phyloP scores from a whole-genome alignment of 768 basidiomycete species.

The Boletales sp. region DNA sequence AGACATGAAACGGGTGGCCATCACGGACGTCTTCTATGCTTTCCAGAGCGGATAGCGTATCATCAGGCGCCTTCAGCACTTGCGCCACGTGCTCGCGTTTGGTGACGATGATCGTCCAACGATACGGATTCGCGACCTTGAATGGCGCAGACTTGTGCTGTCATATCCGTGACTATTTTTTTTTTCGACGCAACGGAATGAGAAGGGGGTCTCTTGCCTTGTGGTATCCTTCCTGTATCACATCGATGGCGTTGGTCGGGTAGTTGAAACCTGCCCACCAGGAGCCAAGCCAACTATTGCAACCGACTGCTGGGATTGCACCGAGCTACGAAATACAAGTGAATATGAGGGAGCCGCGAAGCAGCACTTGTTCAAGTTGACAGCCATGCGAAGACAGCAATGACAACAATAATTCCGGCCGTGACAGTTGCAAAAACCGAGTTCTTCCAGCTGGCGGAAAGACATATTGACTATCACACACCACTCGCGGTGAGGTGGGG shows the following conservation, averaged over 20 bases:
- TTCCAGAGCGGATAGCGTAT: slow-evolving; percentile 26
- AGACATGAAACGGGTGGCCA: no score
- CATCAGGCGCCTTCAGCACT: slow-evolving; percentile 36
- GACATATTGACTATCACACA: no score
- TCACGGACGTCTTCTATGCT: slow-evolving; percentile 30
- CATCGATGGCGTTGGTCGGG: slow-evolving; percentile 11
- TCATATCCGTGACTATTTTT: neutral
- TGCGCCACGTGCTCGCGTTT: slow-evolving; percentile 35
- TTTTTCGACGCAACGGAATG: neutral
- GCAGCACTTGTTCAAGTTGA: no score
- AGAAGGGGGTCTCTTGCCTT: slow-evolving; percentile 15
- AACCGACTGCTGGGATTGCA: slow-evolving; percentile 27
- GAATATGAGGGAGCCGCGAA: no score
- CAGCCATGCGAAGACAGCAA: no score
- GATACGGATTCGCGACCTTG: slow-evolving; percentile 22
- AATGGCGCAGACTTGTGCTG: slow-evolving; percentile 28
- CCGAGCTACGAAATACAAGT: slow-evolving; percentile 10
- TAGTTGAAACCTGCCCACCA: slow-evolving; percentile 21
- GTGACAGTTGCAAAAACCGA: no score
- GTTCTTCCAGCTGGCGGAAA: no score
- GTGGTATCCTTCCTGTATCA: slow-evolving; percentile 30
- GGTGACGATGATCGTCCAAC: slow-evolving; percentile 39
- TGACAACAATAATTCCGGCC: no score
- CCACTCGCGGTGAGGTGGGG: no score
- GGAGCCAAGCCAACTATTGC: slow-evolving; percentile 22